Evolutionary conservation across 768 basidiomycete genomes (phyloP), one percentile per base, ranked within the genome.

Genomic region (Macrolepiota dolichaula): DNA sequence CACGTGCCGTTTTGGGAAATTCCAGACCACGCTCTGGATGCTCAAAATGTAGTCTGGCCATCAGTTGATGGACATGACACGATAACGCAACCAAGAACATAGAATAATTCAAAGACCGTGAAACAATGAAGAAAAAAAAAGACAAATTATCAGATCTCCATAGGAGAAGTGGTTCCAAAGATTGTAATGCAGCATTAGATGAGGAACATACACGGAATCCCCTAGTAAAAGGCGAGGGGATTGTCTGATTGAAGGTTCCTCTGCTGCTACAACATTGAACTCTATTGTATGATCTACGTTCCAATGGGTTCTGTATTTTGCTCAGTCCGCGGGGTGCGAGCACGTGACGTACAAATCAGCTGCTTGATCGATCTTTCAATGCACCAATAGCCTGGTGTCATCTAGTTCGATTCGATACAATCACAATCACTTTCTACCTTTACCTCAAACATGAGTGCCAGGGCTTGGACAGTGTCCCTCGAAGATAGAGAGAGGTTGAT

Each of bases 221-320:
- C 78, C 78, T 81, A 80, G 77, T 79, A 79, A 80, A 80, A 79
- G 79, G 78, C 78, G 78, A 81, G 78, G 79, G 79, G 78, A 79
- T 80, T 79, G 77, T 79, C 70, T 77, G 72, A 66, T 80, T 79
- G 78, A 78, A 71, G 75, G 68, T 77, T 71, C 72, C 74, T 66
- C 77, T 76, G 76, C 72, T 75, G 77, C 77, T 69, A 62, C 62
- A 59, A 19, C 1, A 15, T 1, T n/a, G 0, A 42, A 0, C 2
- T 44, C 2, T 9, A 1, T 44, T 7, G 15, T 6, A 1, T 44
- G 17, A 44, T 0, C 4, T 32, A 7, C 19, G 1, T 44, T 7
- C 19, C 2, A 44, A 9, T 0, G 35, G 51, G 49, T 74, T 68
- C 71, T 76, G 77, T 62, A 72, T 79, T 79, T 78, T 73, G 77